These are phyloP conservation scores for Stenocarpella maydis DNA, from an alignment of 2,329 filamentous ascomycete genomes.

Conservation along the genomic window DNA sequence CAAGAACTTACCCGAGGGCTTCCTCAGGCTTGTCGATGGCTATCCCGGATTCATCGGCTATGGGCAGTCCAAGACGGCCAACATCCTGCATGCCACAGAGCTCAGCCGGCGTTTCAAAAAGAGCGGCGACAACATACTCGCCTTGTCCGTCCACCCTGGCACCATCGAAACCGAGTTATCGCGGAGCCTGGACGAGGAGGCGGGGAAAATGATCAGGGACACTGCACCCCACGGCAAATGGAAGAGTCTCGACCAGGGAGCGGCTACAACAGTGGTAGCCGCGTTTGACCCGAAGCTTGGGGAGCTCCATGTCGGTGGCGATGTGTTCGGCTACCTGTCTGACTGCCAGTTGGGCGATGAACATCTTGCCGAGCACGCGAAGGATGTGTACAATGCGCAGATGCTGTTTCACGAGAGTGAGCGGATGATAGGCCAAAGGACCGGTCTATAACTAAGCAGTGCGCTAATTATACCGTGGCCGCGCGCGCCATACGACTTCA, in stretches of 20 bases:
- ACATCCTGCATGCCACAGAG: slow-evolving; percentile 51
- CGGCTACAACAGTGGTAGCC: slow-evolving; percentile 51
- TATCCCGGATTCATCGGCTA: slow-evolving; percentile 51
- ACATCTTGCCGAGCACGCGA: slow-evolving; percentile 26
- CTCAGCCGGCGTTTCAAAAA: slow-evolving; percentile 44
- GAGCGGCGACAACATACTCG: slow-evolving; percentile 36
- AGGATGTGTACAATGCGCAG: slow-evolving; percentile 24
- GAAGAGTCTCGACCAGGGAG: slow-evolving; percentile 49
- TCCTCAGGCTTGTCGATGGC: slow-evolving; percentile 30
- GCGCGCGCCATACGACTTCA: not conserved
- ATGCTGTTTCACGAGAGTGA: slow-evolving; percentile 32
- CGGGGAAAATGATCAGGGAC: slow-evolving; percentile 39
- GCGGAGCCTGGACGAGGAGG: slow-evolving; percentile 39
- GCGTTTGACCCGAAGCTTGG: slow-evolving; percentile 50
- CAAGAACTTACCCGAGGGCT: not conserved
- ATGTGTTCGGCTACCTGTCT: slow-evolving; percentile 24
- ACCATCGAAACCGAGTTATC: slow-evolving; percentile 38
- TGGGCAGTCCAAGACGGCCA: slow-evolving; percentile 57
- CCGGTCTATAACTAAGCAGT: slow-evolving; percentile 3
- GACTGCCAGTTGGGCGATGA: slow-evolving; percentile 31
- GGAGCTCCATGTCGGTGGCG: slow-evolving; percentile 35
- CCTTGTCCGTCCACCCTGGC: slow-evolving; percentile 33
- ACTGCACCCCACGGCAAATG: slow-evolving; percentile 43
- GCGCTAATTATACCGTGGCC: not conserved
- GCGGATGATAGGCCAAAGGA: slow-evolving; percentile 29